Evolutionary conservation across 495 filamentous ascomycete genomes (phyloP), one percentile per base, ranked within the genome.

Genomic region (Astrothelium subdiscretum): DNA sequence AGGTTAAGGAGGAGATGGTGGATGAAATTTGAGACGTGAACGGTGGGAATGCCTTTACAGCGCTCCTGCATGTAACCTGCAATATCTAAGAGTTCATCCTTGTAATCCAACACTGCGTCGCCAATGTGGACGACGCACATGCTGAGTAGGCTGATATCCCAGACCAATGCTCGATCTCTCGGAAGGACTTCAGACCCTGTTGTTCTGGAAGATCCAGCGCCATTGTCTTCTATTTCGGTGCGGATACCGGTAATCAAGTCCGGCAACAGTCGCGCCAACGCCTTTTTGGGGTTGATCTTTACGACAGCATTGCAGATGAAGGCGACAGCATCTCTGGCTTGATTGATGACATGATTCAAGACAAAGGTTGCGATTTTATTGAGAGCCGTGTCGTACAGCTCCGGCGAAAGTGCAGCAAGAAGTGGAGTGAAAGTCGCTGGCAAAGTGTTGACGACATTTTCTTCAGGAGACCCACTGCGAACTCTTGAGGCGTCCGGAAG

Each of bases 61-160:
- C 89, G 92, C 64, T 94, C 80, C 71, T 97, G 92, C 92, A 97
- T 96, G 72, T 92, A 96, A 58, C 87, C 77, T 24, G 94, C 92
- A 71, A 97, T 94, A 52, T 91, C 88, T 63, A 95, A 89, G 1
- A 99, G 81, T 61, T 96, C 87, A 58, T 89, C 77, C 71, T 88
- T 89, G 77, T 95, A 91, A 54, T 87, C 85, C 58, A 99, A 78
- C 27, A 97, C 88, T 58, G 90, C 87, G 69, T 87, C 83, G 26
- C 94, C 94, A 59, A 97, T 90, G 66, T 99, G 94, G 43, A 99
- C 94, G 13, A 96, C 89, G 63, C 89, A 95, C 94, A 99, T 99
- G 73, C 91, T 96, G 2, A 99, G 83, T 78, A 97, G 90, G 73
- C 90, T 96, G 68, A 99, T 84, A 71, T 96, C 89, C 95, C 95